Conservation (phyloP, 2,329 filamentous ascomycete species). For the Lasiodiplodia citricola region DNA sequence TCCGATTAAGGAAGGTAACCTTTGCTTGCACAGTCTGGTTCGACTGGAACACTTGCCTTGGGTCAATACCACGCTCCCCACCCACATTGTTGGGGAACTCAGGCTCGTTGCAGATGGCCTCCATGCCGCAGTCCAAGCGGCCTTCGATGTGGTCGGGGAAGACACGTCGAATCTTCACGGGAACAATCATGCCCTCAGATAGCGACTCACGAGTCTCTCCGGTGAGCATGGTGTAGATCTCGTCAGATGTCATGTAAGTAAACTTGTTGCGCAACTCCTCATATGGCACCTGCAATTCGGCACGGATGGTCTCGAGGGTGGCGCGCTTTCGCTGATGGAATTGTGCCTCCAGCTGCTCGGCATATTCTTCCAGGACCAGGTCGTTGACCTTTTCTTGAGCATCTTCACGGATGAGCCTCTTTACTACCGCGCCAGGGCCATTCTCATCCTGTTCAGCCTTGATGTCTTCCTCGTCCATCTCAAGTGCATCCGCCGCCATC, state of each 20-base stretch:
- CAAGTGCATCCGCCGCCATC: conserved; percentile 96
- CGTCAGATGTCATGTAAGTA: conserved; percentile 69
- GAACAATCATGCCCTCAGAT: conserved; percentile 87
- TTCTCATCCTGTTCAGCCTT: conserved; percentile 92
- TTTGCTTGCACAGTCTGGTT: conserved; percentile 90
- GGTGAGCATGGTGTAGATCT: conserved; percentile 95
- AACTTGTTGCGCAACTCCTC: conserved; percentile 91
- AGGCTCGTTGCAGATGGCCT: conserved; percentile 81
- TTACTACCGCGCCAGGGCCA: conserved; percentile 86
- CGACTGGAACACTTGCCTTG: conserved; percentile 70
- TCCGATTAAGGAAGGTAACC: conserved; percentile 84
- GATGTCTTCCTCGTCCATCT: conserved; percentile 97
- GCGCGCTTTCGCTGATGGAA: conserved; percentile 94
- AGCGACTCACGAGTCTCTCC: conserved; percentile 88
- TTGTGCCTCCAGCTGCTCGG: conserved; percentile 90
- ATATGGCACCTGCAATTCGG: conserved; percentile 89
- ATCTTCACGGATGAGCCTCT: conserved; percentile 93
- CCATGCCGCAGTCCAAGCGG: conserved; percentile 91
- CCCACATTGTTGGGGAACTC: conserved; percentile 77
- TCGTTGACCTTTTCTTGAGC: conserved; percentile 96
- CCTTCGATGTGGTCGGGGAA: conserved; percentile 93
- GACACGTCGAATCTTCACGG: conserved; percentile 84
- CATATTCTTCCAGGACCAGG: conserved; percentile 94
- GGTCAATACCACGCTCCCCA: conserved; percentile 60
- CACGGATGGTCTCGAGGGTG: conserved; percentile 93